Conservation (phyloP, 768 basidiomycete genomes). For the Infundibulicybe gibba region DNA sequence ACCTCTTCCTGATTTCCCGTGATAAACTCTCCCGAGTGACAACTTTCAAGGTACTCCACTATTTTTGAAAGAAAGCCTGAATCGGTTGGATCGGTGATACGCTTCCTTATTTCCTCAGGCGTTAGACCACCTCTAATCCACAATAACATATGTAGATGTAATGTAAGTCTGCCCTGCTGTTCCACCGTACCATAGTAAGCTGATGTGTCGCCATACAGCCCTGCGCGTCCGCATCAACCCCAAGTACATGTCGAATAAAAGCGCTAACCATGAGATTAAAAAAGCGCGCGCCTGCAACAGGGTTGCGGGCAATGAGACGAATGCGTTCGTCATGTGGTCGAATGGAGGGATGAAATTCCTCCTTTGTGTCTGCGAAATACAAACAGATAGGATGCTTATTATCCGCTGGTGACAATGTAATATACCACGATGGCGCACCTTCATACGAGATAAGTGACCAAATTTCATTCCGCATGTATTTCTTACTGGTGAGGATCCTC, state of each 20-base stretch:
- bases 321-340: conserved; percentile 8
- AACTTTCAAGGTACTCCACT: conserved; percentile 13
- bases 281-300: conserved; percentile 25
- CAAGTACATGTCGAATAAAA: conserved; percentile 21
- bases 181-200: conserved; percentile 30
- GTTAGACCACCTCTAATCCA: conserved; percentile 25
- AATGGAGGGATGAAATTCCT: conserved; percentile 10
- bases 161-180: conserved; percentile 28
- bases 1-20: conserved; percentile 16
- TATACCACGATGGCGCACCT: conserved; percentile 27
- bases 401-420: conserved; percentile 29
- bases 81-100: conserved; percentile 16
- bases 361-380: conserved; percentile 22
- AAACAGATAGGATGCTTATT: conserved; percentile 25
- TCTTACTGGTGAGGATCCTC: conserved; percentile 23
- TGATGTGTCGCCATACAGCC: conserved; percentile 20
- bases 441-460: conserved; percentile 15
- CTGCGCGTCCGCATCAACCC: conserved; percentile 9
- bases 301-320: conserved; percentile 15
- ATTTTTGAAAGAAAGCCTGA: conserved; percentile 19
- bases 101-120: conserved; percentile 25
- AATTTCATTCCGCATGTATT: conserved; percentile 24
- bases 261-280: conserved; percentile 25
- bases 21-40: conserved; percentile 22
- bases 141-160: conserved; percentile 35